Conservation (phyloP, 495 filamentous ascomycete genomes). For the Podospora pseudoanserina region DNA sequence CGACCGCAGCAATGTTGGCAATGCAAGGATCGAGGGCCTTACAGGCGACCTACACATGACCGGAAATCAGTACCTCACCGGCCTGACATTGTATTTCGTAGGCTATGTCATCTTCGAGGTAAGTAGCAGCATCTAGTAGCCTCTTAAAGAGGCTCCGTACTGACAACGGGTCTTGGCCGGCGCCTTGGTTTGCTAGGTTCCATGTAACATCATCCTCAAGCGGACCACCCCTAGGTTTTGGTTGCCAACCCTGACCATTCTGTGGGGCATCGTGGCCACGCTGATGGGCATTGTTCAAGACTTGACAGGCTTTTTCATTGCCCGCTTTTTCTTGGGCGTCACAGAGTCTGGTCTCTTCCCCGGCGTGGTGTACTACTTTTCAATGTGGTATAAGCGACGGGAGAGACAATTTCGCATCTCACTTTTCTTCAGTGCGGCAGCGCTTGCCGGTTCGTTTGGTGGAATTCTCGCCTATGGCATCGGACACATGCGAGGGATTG, state of each 20-base stretch:
- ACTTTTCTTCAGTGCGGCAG: constrained; percentile 71
- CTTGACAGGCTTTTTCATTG: constrained; percentile 59
- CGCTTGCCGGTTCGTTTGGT: constrained; percentile 75
- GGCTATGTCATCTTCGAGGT: constrained; percentile 61
- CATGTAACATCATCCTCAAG: constrained; percentile 72
- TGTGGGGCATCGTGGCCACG: constrained; percentile 62
- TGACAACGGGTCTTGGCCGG: neutral
- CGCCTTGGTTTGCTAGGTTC: constrained; percentile 42
- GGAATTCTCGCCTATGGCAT: constrained; percentile 68
- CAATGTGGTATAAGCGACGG: constrained; percentile 76
- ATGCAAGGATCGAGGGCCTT: constrained; percentile 60
- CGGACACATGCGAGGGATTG: constrained; percentile 59
- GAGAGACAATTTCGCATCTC: constrained; percentile 69
- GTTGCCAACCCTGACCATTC: constrained; percentile 43
- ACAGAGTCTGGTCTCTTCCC: constrained; percentile 62
- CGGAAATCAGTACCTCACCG: constrained; percentile 68
- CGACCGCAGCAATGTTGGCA: constrained; percentile 66
- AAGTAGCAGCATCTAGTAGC: neutral
- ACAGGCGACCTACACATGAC: constrained; percentile 61
- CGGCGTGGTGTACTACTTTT: constrained; percentile 78
- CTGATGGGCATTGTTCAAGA: constrained; percentile 67
- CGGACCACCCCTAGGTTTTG: constrained; percentile 63
- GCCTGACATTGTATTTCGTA: constrained; percentile 70
- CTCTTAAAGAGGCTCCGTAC: neutral
- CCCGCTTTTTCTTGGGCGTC: constrained; percentile 59